Evolutionary conservation across 306 rosid species (phyloP).

Genomic region (Cicer judaicum): DNA sequence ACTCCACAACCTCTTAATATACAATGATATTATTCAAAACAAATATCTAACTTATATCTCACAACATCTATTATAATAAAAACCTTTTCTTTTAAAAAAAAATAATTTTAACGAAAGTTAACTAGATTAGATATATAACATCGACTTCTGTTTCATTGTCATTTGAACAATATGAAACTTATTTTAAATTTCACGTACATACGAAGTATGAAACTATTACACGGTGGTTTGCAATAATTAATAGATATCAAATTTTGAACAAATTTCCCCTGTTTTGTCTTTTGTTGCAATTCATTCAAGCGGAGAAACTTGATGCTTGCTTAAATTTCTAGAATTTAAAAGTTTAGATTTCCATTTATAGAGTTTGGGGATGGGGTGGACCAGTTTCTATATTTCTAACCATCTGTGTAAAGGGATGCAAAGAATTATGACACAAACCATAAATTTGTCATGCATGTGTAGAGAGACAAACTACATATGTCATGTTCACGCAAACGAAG

Average conservation of each 20-base stretch:
- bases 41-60: too few species aligned
- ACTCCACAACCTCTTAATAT: too few species aligned
- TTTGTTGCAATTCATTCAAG: not conserved
- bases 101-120: too few species aligned
- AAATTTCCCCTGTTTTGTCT: not conserved
- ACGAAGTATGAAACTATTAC: not conserved
- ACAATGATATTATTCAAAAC: too few species aligned
- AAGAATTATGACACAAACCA: slow-evolving; percentile 29
- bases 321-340: not conserved
- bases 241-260: not conserved
- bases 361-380: slow-evolving; percentile 35
- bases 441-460: slow-evolving; percentile 8
- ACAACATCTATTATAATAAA: too few species aligned
- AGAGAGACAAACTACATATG: slow-evolving; percentile 43
- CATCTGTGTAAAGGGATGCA: slow-evolving; percentile 4
- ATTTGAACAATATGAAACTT: too few species aligned
- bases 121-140: too few species aligned
- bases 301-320: not conserved
- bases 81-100: too few species aligned
- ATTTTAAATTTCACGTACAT: not conserved
- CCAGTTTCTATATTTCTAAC: slow-evolving; percentile 28
- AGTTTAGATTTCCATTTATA: slow-evolving; percentile 1
- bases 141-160: too few species aligned
- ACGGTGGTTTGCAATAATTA: not conserved
- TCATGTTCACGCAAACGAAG: slow-evolving; percentile 11